phyloP scores from a whole-genome alignment of 441 rosid genomes.

The Aleurites moluccanus region DNA sequence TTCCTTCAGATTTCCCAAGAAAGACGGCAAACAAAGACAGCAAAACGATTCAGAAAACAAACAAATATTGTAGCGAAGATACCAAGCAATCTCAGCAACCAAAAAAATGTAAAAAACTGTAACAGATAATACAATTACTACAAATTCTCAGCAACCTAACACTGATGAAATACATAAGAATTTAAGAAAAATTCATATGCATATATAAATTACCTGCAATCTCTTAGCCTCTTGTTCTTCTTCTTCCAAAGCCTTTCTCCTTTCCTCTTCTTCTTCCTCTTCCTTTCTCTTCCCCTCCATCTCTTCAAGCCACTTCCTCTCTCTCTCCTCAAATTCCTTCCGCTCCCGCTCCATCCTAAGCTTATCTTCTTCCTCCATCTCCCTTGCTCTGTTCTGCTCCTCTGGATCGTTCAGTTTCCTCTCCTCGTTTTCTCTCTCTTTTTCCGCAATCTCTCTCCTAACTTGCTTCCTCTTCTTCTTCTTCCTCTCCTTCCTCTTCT shows the following conservation, averaged over 20 bases:
- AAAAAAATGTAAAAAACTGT: conserved; percentile 16
- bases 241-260: conserved; percentile 43
- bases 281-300: conserved; percentile 63
- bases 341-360: conserved; percentile 54
- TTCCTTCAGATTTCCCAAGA: not conserved
- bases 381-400: conserved; percentile 50
- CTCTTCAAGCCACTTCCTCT: conserved; percentile 65
- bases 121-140: not conserved
- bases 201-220: conserved; percentile 36
- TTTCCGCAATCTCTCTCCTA: conserved; percentile 69
- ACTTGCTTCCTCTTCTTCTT: conserved; percentile 71
- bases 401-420: conserved; percentile 64
- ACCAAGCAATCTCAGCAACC: conserved; percentile 12
- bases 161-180: not conserved
- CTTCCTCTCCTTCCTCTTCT: conserved; percentile 80
- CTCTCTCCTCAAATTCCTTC: conserved; percentile 78
- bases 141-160: not conserved
- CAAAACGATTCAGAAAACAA: not conserved
- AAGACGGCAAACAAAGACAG: not conserved
- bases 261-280: conserved; percentile 49
- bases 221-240: conserved; percentile 32
- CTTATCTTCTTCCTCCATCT: conserved; percentile 64
- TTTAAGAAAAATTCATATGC: not conserved
- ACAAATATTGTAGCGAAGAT: not conserved
- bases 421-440: conserved; percentile 66